phyloP scores from a whole-genome alignment of 768 basidiomycete species.

The Phylloporus sp. region DNA sequence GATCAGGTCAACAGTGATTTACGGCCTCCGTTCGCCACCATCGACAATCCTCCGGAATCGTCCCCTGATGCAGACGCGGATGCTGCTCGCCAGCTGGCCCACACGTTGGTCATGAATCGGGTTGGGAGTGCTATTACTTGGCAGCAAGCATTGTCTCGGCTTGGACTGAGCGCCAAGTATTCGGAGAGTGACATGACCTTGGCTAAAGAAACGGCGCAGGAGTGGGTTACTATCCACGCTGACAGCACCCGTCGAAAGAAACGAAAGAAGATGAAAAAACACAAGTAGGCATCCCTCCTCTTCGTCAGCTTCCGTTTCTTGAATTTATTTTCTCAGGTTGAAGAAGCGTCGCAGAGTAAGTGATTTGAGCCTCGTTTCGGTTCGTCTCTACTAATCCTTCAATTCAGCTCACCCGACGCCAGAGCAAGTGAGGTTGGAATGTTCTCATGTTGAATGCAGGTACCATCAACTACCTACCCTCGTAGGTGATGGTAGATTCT shows the following conservation, averaged over 20 bases:
- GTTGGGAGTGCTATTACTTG: constrained; percentile 62
- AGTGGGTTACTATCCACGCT: constrained; percentile 63
- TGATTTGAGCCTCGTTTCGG: constrained; percentile 11
- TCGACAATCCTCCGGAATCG: constrained; percentile 46
- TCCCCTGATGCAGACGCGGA: constrained; percentile 74
- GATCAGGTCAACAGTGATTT: constrained; percentile 26
- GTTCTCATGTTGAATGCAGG: background rate
- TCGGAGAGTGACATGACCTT: constrained; percentile 49
- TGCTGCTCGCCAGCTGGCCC: constrained; percentile 73
- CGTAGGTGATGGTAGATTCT: constrained; percentile 10
- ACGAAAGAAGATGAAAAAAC: constrained; percentile 95
- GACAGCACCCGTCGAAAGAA: constrained; percentile 84
- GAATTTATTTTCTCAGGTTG: constrained; percentile 45
- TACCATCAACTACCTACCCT: background rate
- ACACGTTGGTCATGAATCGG: constrained; percentile 64
- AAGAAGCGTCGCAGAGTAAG: constrained; percentile 88
- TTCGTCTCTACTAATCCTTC: constrained; percentile 14
- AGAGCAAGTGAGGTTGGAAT: constrained; percentile 26
- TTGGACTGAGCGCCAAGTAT: constrained; percentile 56
- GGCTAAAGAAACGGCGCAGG: constrained; percentile 52
- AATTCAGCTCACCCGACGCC: constrained; percentile 44
- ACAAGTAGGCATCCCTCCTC: constrained; percentile 61
- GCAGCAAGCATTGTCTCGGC: constrained; percentile 60
- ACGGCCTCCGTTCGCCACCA: constrained; percentile 20
- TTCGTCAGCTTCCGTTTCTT: constrained; percentile 8